Percentiles rank a stretch among this genome's conserved stretches.
phyloP scores from a whole-genome alignment of 2,329 filamentous ascomycete genomes.

The Penicillium sp. region DNA sequence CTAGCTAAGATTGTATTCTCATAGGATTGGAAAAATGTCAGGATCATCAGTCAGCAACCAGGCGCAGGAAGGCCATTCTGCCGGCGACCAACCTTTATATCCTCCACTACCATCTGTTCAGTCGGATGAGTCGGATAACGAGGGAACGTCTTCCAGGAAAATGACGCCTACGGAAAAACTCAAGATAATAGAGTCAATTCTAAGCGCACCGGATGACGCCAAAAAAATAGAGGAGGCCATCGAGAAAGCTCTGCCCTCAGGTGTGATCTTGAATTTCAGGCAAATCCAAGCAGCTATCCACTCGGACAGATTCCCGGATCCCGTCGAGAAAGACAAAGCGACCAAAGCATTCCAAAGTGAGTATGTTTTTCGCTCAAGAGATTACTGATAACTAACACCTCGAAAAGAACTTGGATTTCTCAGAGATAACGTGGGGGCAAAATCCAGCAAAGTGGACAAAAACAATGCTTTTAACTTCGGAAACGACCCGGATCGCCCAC shows the following conservation, averaged over 20 bases:
- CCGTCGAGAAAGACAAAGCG: slow-evolving; percentile 1
- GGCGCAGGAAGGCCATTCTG: not conserved
- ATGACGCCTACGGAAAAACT: slow-evolving; percentile 1
- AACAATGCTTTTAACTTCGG: not conserved
- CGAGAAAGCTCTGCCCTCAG: not conserved
- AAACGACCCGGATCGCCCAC: not conserved
- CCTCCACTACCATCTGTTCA: not conserved
- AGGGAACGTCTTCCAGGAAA: not conserved
- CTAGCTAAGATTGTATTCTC: too few relatives aligned
- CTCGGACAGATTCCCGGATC: not conserved
- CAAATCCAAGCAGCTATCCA: slow-evolving; percentile 2
- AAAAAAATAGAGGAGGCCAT: not conserved
- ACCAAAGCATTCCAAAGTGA: slow-evolving; percentile 2
- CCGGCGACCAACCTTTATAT: not conserved
- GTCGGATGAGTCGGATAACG: not conserved
- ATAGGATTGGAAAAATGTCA: not conserved
- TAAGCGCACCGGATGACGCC: not conserved
- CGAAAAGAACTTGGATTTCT: slow-evolving; percentile 1
- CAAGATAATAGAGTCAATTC: not conserved
- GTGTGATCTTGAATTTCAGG: slow-evolving; percentile 2
- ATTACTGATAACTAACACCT: not conserved
- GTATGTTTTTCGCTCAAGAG: too few relatives aligned
- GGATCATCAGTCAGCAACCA: not conserved
- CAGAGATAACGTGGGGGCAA: not conserved
- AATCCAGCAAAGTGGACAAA: not conserved